Percentiles rank a stretch among this genome's conserved stretches.
Evolutionary conservation across 148 eudicot species (phyloP).

Genomic region (Hydrangea macrophylla): DNA sequence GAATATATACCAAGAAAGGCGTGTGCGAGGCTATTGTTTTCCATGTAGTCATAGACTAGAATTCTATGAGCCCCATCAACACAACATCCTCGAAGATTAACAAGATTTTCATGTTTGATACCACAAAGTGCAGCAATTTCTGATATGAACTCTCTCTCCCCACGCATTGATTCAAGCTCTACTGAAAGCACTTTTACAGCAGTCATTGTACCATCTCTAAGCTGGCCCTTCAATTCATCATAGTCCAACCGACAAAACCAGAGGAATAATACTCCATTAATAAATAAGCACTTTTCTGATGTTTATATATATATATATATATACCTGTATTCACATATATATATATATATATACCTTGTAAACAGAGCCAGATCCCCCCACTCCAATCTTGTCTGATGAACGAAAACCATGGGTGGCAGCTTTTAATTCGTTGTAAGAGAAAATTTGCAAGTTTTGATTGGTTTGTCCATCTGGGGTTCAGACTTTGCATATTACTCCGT

Average conservation of each 20-base stretch:
- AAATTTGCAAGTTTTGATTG: conserved; percentile 16
- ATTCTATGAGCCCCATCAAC: conserved; percentile 51
- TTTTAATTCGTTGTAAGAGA: conserved; percentile 41
- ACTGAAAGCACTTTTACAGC: conserved; percentile 64
- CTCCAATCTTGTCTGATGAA: conserved; percentile 50
- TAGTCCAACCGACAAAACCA: conserved; percentile 4
- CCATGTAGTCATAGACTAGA: conserved; percentile 63
- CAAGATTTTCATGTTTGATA: conserved; percentile 63
- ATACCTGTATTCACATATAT: neutral
- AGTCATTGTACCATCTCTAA: conserved; percentile 44
- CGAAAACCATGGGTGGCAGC: conserved; percentile 43
- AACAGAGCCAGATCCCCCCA: conserved; percentile 65
- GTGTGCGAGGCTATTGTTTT: conserved; percentile 53
- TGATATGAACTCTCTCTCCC: conserved; percentile 68
- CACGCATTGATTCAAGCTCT: conserved; percentile 57
- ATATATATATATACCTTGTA: conserved; percentile 37
- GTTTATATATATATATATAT: neutral
- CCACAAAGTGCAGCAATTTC: conserved; percentile 55
- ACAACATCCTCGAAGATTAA: conserved; percentile 66
- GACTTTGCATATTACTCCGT: neutral
- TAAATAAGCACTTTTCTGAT: no score
- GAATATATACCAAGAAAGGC: conserved; percentile 52
- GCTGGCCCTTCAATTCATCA: conserved; percentile 60
- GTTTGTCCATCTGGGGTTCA: conserved; percentile 1
- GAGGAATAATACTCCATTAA: no score